Conservation (phyloP, 148 eudicot genomes). For the Tetragonia tetragonoides region DNA sequence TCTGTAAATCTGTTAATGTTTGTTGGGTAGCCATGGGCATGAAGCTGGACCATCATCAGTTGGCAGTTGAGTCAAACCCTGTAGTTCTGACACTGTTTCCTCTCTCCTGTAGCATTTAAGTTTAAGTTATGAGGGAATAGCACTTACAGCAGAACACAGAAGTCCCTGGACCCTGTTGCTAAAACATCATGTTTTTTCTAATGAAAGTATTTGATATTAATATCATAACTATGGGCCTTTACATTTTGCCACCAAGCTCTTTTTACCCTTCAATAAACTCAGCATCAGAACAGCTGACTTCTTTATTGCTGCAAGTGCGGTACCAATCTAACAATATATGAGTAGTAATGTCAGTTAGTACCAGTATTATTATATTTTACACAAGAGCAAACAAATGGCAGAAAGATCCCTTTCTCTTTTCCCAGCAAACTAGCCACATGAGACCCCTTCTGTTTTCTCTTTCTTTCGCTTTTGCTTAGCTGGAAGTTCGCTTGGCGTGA, state of each 20-base stretch:
- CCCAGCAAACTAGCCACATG: slow-evolving; percentile 6
- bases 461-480: slow-evolving; percentile 15
- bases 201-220: not conserved
- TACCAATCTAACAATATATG: slow-evolving; percentile 5
- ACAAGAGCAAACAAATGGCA: slow-evolving; percentile 4
- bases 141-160: not conserved
- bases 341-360: not conserved
- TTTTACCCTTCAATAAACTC: no score
- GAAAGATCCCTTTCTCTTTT: not conserved
- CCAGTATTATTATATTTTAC: no score
- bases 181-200: no score
- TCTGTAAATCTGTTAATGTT: not conserved
- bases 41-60: slow-evolving; percentile 24
- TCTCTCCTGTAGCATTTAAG: slow-evolving; percentile 12
- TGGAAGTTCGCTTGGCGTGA: slow-evolving; percentile 22
- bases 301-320: not conserved
- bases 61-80: slow-evolving; percentile 29
- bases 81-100: slow-evolving; percentile 7
- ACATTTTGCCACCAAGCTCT: not conserved
- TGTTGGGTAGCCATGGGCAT: slow-evolving; percentile 3
- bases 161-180: not conserved
- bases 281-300: slow-evolving; percentile 10
- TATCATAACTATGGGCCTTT: not conserved
- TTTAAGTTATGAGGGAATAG: slow-evolving; percentile 13
- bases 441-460: not conserved